phyloP scores from a whole-genome alignment of 2,329 filamentous ascomycete species.

The Phialophora tarda region DNA sequence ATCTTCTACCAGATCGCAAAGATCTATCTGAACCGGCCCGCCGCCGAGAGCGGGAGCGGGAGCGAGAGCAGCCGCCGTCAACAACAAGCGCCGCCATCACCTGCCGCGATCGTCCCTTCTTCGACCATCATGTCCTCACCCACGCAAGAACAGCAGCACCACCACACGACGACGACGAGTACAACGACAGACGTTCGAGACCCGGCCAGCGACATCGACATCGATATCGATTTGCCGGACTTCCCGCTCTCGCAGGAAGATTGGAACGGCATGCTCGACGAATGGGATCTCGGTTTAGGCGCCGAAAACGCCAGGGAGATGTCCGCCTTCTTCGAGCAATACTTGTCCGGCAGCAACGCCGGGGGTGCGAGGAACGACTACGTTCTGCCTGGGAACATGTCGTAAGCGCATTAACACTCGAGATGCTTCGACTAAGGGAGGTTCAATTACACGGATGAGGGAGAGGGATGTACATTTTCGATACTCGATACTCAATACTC shows the following conservation, averaged over 20 bases:
- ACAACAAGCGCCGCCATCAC: background rate
- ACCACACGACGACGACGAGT: background rate
- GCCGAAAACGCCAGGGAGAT: constrained; percentile 31
- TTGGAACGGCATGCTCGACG: constrained; percentile 35
- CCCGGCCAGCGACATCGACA: constrained; percentile 15
- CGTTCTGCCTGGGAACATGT: background rate
- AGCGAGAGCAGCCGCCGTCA: background rate
- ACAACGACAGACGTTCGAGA: constrained; percentile 1
- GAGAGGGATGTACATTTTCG: background rate
- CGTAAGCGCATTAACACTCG: background rate
- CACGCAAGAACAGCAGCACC: background rate
- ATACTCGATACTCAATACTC: background rate
- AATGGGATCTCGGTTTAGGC: constrained; percentile 35
- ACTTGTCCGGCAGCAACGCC: constrained; percentile 3
- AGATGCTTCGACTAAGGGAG: background rate
- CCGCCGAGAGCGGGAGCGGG: background rate
- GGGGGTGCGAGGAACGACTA: background rate
- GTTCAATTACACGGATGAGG: background rate
- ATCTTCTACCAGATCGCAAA: constrained; percentile 30
- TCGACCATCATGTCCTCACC: background rate
- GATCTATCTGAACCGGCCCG: constrained; percentile 22
- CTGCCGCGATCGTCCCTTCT: background rate
- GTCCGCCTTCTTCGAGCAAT: constrained; percentile 32
- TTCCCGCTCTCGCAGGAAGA: constrained; percentile 33
- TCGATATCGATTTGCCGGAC: constrained; percentile 16